Base-by-base conservation (phyloP, 257 asterid species). In the Datura wrightii region DNA sequence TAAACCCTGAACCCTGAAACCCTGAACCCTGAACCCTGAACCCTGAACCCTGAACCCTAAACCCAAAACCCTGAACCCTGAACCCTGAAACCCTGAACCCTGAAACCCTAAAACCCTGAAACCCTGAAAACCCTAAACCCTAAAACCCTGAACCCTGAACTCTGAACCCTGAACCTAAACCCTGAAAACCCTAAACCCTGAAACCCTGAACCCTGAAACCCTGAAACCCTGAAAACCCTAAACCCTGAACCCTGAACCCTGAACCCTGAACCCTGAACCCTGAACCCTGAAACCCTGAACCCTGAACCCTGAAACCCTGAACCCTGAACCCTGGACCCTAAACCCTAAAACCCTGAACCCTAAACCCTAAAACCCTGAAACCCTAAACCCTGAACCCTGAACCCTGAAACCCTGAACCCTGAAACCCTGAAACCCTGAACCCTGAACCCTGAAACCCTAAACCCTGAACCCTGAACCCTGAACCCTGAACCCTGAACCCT, bases 291-390 rank as follows among this genome's bases (percentile, higher is more conserved):
- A 9, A 82, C 82, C 69, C 88, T 86, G 34, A 19, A 83, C 72
- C 72, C 88, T 79, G n/a, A 18, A 82, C 58, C 44, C 85, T 67
- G 10, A 5, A 71, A 82, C 67, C 88, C 79, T 13, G 16, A 82
- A 58, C 66, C 88, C 87, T 14, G 36, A 83, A 65, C 69, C 84
- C 84, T 24, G 5, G 62, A 63, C 55, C 84, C 80, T 16, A 1
- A 83, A 86, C 70, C 84, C 88, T n/a, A n/a, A 5, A 83, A 86
- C 46, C 86, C 88, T 14, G 11, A 83, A 83, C 59, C 88, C 84
- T 37, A 3, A 79, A 83, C 60, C 88, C 86, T 10, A n/a, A 5
- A 83, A 70, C 48, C 42, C 83, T 55, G 15, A n/a, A 54, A 79
- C 63, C 83, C 63, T 36, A 9, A 54, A 79, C 41, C 83, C 83